Evolutionary conservation across 2,329 filamentous ascomycete genomes (phyloP).

Genomic region (Microsporum ferrugineum): DNA sequence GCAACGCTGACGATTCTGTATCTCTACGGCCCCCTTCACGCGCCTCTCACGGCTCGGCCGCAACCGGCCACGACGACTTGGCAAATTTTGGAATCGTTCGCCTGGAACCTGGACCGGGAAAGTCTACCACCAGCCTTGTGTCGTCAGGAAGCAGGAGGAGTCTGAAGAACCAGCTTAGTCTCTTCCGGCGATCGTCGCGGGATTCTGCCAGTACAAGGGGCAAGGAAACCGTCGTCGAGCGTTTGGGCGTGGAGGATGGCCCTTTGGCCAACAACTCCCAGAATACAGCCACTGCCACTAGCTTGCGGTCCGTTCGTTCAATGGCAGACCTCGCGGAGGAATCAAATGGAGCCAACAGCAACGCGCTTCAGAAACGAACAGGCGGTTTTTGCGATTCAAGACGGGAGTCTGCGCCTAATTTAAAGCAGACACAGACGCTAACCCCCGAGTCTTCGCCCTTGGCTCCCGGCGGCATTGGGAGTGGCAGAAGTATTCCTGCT

Average conservation of each 20-base stretch:
- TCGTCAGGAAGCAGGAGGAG: constrained; percentile 32
- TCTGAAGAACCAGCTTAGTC: constrained; percentile 25
- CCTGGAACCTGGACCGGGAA: constrained; percentile 29
- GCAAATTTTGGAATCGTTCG: constrained; percentile 30
- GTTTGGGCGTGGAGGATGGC: constrained; percentile 22
- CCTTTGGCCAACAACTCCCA: constrained; percentile 24
- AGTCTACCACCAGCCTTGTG: constrained; percentile 30
- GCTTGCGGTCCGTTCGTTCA: constrained; percentile 31
- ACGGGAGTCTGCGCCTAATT: constrained; percentile 21
- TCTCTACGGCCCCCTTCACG: constrained; percentile 25
- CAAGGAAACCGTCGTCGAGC: constrained; percentile 26
- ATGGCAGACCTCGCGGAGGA: constrained; percentile 36
- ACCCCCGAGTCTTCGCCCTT: constrained; percentile 21
- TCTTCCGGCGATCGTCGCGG: constrained; percentile 28
- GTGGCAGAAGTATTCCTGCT: constrained; percentile 48
- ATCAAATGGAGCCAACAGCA: constrained; percentile 7
- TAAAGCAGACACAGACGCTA: constrained; percentile 24
- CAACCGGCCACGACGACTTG: constrained; percentile 23
- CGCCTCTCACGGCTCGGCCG: constrained; percentile 29
- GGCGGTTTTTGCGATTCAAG: constrained; percentile 6
- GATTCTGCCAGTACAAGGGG: constrained; percentile 24
- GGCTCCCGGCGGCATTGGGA: constrained; percentile 29
- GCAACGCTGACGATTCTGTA: constrained; percentile 38
- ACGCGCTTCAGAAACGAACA: background rate
- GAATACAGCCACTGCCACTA: constrained; percentile 23